A percentile compares a stretch with the other conserved stretches of the same genome.
Evolutionary conservation across 2,329 filamentous ascomycete genomes (phyloP).

Genomic region (Phialophora chinensis): DNA sequence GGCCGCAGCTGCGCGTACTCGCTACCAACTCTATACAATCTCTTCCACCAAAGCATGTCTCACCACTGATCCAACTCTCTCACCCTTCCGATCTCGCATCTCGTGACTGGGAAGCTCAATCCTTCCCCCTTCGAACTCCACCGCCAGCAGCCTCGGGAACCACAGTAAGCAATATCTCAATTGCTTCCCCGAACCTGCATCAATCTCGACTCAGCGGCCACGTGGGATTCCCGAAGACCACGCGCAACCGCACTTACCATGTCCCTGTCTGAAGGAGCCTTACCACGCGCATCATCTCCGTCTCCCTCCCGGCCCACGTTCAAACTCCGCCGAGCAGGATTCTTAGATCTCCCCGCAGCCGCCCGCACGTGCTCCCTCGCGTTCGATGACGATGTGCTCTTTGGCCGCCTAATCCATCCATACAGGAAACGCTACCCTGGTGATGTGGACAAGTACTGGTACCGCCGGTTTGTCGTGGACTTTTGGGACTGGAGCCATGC

Average conservation of each 20-base stretch:
- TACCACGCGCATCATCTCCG: neutral
- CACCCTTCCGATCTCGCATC: neutral
- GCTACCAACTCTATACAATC: neutral
- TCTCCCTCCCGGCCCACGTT: neutral
- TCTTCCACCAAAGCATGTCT: neutral
- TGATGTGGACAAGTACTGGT: slow-evolving; percentile 36
- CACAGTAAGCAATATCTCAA: neutral
- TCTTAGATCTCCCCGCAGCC: slow-evolving; percentile 30
- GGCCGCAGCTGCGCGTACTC: neutral
- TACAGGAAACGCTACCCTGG: slow-evolving; percentile 29
- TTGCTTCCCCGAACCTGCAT: neutral
- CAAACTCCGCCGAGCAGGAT: slow-evolving; percentile 30
- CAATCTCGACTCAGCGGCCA: slow-evolving; percentile 15
- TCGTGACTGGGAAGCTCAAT: neutral
- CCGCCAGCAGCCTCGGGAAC: neutral
- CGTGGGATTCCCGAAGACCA: neutral
- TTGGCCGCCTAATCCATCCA: slow-evolving; percentile 37
- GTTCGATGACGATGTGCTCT: slow-evolving; percentile 37
- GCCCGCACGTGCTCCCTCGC: slow-evolving; percentile 30
- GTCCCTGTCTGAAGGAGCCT: neutral
- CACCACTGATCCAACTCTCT: neutral
- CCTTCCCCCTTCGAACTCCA: neutral
- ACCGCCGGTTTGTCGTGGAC: slow-evolving; percentile 35
- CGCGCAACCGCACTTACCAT: neutral
- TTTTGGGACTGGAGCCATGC: slow-evolving; percentile 36